A percentile compares a stretch with the other conserved stretches of the same genome.
Evolutionary conservation across 345 rosid species (phyloP).

Genomic region (Gossypium stocksii): DNA sequence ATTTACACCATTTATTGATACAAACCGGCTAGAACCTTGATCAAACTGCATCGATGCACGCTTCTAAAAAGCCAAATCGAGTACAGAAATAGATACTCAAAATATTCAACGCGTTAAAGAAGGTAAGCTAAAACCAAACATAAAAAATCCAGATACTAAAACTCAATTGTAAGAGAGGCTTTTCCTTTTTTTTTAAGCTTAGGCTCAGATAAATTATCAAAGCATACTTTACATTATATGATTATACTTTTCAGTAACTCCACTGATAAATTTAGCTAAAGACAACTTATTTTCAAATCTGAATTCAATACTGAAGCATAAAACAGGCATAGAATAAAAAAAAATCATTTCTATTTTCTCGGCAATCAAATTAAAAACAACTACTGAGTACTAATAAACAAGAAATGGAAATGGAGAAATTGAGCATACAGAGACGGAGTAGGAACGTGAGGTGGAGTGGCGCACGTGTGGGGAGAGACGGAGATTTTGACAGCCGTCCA

Average conservation of each 20-base stretch:
- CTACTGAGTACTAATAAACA: not conserved
- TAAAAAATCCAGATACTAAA: not conserved
- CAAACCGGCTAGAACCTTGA: slow-evolving; percentile 7
- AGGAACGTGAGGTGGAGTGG: slow-evolving; percentile 30
- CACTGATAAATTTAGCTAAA: not conserved
- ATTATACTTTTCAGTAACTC: not conserved
- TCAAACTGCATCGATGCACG: slow-evolving; percentile 30
- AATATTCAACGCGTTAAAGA: not conserved
- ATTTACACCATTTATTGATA: slow-evolving; percentile 31
- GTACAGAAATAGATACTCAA: no score
- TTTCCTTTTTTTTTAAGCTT: not conserved
- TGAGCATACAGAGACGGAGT: slow-evolving; percentile 38
- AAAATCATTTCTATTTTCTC: not conserved
- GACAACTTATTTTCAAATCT: not conserved
- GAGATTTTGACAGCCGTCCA: slow-evolving; percentile 51
- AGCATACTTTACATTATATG: not conserved
- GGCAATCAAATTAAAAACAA: not conserved
- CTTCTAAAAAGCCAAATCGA: slow-evolving; percentile 37
- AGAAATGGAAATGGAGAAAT: not conserved
- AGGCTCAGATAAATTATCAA: not conserved
- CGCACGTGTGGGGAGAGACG: slow-evolving; percentile 51
- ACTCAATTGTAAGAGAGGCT: not conserved
- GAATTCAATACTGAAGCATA: not conserved
- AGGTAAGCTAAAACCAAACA: not conserved
- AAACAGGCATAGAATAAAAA: not conserved